A percentile compares a stretch with the other conserved stretches of the same genome.
Evolutionary conservation across 768 basidiomycete genomes (phyloP).

Genomic region (Lactarius evosmus): DNA sequence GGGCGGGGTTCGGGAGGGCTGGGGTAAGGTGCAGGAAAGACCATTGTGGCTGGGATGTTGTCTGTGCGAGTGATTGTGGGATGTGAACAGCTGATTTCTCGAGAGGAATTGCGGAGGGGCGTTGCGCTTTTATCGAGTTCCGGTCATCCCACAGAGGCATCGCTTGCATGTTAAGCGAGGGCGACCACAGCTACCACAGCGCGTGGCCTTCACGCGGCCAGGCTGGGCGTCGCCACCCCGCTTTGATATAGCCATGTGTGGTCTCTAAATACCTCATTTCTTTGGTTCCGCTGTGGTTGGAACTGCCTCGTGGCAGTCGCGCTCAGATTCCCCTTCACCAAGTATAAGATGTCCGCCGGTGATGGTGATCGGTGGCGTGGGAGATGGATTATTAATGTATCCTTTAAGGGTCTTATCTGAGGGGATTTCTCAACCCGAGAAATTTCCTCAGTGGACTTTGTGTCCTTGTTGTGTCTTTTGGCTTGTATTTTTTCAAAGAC

Average conservation of each 20-base stretch:
- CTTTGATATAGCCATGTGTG: background rate
- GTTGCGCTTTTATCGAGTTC: background rate
- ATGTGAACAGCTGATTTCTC: background rate
- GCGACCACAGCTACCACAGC: background rate
- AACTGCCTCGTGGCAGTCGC: background rate
- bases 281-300: background rate
- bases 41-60: background rate
- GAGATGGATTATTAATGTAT: background rate
- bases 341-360: too few relatives aligned
- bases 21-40: background rate
- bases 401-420: background rate
- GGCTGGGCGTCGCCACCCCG: background rate
- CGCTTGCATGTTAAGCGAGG: background rate
- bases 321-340: background rate
- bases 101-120: background rate
- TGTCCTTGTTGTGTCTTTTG: background rate
- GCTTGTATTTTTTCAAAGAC: background rate
- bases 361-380: background rate
- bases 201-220: background rate
- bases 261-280: background rate
- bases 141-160: background rate
- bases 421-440: background rate
- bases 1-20: background rate
- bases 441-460: background rate
- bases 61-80: background rate